Evolutionary conservation across 2,329 filamentous ascomycete species (phyloP).

Genomic region (Aspergillus sp.): DNA sequence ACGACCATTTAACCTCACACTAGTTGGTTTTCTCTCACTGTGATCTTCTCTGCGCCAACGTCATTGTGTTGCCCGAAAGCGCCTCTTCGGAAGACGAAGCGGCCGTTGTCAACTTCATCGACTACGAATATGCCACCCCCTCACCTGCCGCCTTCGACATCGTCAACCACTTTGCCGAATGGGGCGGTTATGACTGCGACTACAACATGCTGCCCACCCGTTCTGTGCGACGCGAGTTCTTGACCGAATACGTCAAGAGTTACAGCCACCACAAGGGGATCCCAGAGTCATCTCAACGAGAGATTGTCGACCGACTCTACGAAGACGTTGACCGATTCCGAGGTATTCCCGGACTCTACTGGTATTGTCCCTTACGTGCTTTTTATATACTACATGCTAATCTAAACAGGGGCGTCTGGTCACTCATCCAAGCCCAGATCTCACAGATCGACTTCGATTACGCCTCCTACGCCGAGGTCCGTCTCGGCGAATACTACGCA

Average conservation of each 20-base stretch:
- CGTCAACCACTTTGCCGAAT: slow-evolving; percentile 97
- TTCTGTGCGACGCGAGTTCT: slow-evolving; percentile 74
- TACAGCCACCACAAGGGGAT: slow-evolving; percentile 61
- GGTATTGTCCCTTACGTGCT: slow-evolving; percentile 36
- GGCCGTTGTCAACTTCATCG: slow-evolving; percentile 78
- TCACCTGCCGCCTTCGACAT: slow-evolving; percentile 95
- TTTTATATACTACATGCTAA: slow-evolving; percentile 1
- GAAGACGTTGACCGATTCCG: slow-evolving; percentile 84
- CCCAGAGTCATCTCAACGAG: slow-evolving; percentile 51
- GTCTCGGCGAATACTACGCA: slow-evolving; percentile 88
- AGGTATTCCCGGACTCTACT: slow-evolving; percentile 84
- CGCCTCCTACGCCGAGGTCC: slow-evolving; percentile 80
- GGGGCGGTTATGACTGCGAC: slow-evolving; percentile 96
- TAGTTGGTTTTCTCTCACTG: slow-evolving; percentile 92
- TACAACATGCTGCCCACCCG: slow-evolving; percentile 78
- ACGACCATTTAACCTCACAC: neutral
- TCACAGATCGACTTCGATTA: slow-evolving; percentile 98
- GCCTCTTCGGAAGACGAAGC: slow-evolving; percentile 38
- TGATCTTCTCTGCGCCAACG: slow-evolving; percentile 93
- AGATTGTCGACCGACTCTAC: slow-evolving; percentile 69
- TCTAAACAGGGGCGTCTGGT: slow-evolving; percentile 86
- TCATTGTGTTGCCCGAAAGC: slow-evolving; percentile 71
- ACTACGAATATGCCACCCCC: slow-evolving; percentile 96
- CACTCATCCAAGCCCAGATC: slow-evolving; percentile 89
- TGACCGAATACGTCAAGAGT: slow-evolving; percentile 76